Conservation (phyloP, 495 filamentous ascomycete species). For the Lophiotrema nucula region DNA sequence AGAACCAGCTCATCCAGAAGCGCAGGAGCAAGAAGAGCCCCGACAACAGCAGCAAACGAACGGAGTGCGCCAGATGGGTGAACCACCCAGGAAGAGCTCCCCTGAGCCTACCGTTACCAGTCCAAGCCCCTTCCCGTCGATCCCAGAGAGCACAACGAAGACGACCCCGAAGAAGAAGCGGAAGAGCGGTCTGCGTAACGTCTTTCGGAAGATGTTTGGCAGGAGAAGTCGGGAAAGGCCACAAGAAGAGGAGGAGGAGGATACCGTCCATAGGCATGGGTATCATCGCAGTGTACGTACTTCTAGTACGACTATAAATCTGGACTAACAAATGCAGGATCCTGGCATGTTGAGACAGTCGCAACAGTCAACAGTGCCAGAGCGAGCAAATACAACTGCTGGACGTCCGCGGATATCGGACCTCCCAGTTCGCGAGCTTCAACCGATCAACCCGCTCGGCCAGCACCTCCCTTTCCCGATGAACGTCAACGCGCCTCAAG, state of each 20-base stretch:
- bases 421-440: slow-evolving; percentile 24
- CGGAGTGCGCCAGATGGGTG: slow-evolving; percentile 12
- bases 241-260: neutral
- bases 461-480: slow-evolving; percentile 38
- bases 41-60: slow-evolving; percentile 13
- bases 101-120: slow-evolving; percentile 5
- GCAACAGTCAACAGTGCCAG: slow-evolving; percentile 2
- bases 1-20: neutral
- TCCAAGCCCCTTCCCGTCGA: slow-evolving; percentile 25
- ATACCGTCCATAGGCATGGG: slow-evolving; percentile 9
- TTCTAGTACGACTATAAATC: neutral
- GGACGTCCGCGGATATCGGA: slow-evolving; percentile 21
- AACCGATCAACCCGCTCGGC: slow-evolving; percentile 31
- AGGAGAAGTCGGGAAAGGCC: slow-evolving; percentile 18
- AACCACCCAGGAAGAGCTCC: slow-evolving; percentile 3
- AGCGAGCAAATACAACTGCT: slow-evolving; percentile 1
- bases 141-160: slow-evolving; percentile 14
- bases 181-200: slow-evolving; percentile 28
- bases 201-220: slow-evolving; percentile 36
- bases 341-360: slow-evolving; percentile 22
- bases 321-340: slow-evolving; percentile 20
- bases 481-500: slow-evolving; percentile 38
- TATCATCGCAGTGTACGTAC: slow-evolving; percentile 32
- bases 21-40: neutral
- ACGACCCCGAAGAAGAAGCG: slow-evolving; percentile 30